A percentile compares a stretch with the other conserved stretches of the same genome.
Conservation (phyloP, 768 basidiomycete genomes). For the Cyclocybe cylindracea region DNA sequence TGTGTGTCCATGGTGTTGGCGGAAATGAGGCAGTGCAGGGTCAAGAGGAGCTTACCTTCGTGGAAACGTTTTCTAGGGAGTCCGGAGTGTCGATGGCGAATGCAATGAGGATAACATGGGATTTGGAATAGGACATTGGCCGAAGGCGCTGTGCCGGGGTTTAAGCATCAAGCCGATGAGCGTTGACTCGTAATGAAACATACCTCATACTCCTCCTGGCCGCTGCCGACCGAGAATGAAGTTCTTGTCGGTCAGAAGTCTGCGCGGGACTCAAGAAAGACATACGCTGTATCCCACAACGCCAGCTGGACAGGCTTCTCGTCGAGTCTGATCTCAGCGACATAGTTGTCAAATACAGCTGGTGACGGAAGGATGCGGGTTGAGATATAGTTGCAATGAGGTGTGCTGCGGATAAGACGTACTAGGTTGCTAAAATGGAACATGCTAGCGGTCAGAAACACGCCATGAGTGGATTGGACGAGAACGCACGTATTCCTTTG, state of each 20-base stretch:
- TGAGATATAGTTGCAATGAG: conserved; percentile 12
- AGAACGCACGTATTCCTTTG: conserved; percentile 87
- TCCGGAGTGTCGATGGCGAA: conserved; percentile 96
- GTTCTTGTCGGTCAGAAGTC: conserved; percentile 10
- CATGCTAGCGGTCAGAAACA: conserved; percentile 7
- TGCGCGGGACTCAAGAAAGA: conserved; percentile 21
- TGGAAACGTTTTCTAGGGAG: conserved; percentile 92
- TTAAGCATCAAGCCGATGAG: conserved; percentile 9
- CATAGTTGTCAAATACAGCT: conserved; percentile 99
- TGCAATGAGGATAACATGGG: conserved; percentile 97
- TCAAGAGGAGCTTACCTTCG: conserved; percentile 60
- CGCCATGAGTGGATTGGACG: conserved; percentile 7
- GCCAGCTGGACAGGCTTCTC: conserved; percentile 97
- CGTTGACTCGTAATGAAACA: conserved; percentile 15
- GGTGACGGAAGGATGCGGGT: conserved; percentile 16
- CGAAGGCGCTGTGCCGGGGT: conserved; percentile 68
- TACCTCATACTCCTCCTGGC: conserved; percentile 98
- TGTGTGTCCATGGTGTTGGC: conserved; percentile 31
- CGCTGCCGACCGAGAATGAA: conserved; percentile 48
- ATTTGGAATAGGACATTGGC: conserved; percentile 97
- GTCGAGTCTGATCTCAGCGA: conserved; percentile 96
- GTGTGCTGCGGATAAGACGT: conserved; percentile 17
- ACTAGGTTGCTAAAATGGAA: conserved; percentile 57
- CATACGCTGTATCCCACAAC: conserved; percentile 98
- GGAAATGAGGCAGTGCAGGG: conserved; percentile 10